Conservation (phyloP, 2,329 filamentous ascomycete genomes). For the Calonectria leucothoes region DNA sequence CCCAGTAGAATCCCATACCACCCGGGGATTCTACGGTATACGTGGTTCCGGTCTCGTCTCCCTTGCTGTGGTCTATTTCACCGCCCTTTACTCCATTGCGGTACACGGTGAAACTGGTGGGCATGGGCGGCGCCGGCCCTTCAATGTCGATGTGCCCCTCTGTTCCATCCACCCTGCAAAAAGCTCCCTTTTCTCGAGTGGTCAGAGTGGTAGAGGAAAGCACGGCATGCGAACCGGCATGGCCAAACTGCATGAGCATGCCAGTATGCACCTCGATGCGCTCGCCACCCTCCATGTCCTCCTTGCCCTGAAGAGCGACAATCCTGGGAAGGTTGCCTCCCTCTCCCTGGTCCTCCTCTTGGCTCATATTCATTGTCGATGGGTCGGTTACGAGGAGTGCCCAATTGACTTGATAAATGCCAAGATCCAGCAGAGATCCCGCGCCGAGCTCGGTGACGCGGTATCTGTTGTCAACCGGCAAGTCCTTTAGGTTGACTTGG, state of each 20-base stretch:
- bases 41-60: background rate
- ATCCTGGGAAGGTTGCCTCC: background rate
- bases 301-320: background rate
- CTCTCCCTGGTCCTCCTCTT: background rate
- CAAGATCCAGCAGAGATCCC: conserved; percentile 46
- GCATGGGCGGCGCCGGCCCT: background rate
- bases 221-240: background rate
- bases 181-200: background rate
- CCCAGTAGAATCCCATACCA: conserved; percentile 54
- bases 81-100: background rate
- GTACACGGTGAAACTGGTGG: background rate
- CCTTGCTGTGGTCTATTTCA: background rate
- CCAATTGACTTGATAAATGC: conserved; percentile 45
- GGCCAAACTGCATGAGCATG: background rate
- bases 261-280: background rate
- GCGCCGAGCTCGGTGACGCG: conserved; percentile 25
- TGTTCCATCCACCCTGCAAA: background rate
- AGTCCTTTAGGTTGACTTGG: background rate
- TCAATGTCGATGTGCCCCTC: background rate
- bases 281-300: background rate
- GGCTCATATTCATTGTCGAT: background rate
- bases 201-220: background rate
- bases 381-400: background rate
- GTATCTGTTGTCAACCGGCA: conserved; percentile 13
- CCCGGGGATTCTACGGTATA: background rate